Conservation (phyloP, 2,329 filamentous ascomycete species). For the Helotiales sp. region DNA sequence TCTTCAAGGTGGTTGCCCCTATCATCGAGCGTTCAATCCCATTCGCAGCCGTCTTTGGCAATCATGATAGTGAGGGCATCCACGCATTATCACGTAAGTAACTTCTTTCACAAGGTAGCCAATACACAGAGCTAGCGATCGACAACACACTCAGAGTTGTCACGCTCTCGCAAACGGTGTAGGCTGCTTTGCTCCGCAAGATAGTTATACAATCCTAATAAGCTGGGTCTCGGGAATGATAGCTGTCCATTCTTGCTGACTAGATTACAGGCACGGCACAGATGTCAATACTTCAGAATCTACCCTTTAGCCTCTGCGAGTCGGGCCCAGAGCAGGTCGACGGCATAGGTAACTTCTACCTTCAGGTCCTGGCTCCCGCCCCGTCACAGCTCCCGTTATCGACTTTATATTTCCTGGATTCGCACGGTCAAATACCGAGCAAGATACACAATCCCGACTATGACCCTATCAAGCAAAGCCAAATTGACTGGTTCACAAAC, state of each 20-base stretch:
- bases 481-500: slow-evolving; percentile 89
- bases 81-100: slow-evolving; percentile 48
- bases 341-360: slow-evolving; percentile 89
- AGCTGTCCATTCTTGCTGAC: slow-evolving; percentile 40
- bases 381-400: slow-evolving; percentile 81
- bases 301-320: slow-evolving; percentile 83
- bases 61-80: slow-evolving; percentile 86
- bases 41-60: slow-evolving; percentile 91
- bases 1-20: slow-evolving; percentile 87
- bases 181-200: too few species aligned
- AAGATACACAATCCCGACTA: slow-evolving; percentile 84
- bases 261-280: slow-evolving; percentile 56
- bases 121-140: slow-evolving; percentile 35
- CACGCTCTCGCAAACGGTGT: too few species aligned
- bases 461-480: slow-evolving; percentile 90
- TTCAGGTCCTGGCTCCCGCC: slow-evolving; percentile 82
- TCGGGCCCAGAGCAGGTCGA: slow-evolving; percentile 81
- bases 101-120: slow-evolving; percentile 32
- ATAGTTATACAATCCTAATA: too few species aligned
- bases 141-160: slow-evolving; percentile 28
- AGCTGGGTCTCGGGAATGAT: too few species aligned
- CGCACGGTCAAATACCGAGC: slow-evolving; percentile 86
- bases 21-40: slow-evolving; percentile 85
- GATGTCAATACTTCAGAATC: slow-evolving; percentile 81
- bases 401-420: slow-evolving; percentile 90